Conservation (phyloP, 1,284 basidiomycete species). For the Agroathelia rolfsii region DNA sequence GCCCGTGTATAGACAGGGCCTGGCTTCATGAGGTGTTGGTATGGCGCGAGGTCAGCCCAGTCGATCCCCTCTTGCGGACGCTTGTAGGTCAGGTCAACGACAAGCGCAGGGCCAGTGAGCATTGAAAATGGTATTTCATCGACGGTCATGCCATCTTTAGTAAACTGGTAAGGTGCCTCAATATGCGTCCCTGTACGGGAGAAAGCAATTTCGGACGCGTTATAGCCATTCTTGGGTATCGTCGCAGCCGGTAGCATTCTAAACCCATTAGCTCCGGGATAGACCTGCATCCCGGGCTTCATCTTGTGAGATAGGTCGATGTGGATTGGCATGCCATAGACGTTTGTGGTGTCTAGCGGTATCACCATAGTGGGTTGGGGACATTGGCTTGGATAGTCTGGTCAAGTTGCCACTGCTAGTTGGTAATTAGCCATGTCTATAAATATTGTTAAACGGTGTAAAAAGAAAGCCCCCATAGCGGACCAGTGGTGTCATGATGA, state of each 20-base stretch:
- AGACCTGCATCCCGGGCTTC: slow-evolving; percentile 30
- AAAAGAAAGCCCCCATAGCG: too few relatives aligned
- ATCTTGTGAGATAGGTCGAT: slow-evolving; percentile 51
- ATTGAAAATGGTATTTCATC: slow-evolving; percentile 42
- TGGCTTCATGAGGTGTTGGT: slow-evolving; percentile 24
- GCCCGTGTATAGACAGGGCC: slow-evolving; percentile 42
- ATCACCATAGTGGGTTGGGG: too few relatives aligned
- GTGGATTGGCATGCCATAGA: too few relatives aligned
- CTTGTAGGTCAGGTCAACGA: slow-evolving; percentile 37
- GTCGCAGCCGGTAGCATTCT: slow-evolving; percentile 24
- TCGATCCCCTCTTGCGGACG: slow-evolving; percentile 33
- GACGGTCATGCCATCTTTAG: slow-evolving; percentile 40
- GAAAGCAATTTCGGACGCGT: slow-evolving; percentile 36
- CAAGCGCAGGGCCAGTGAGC: slow-evolving; percentile 40
- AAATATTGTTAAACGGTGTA: too few relatives aligned
- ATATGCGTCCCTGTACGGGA: slow-evolving; percentile 66
- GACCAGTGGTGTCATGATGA: too few relatives aligned
- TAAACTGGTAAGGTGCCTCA: slow-evolving; percentile 66
- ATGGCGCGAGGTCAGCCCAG: slow-evolving; percentile 38
- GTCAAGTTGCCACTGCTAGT: too few relatives aligned
- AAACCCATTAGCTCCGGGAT: slow-evolving; percentile 47
- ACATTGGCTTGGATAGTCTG: too few relatives aligned
- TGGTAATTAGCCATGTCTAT: too few relatives aligned
- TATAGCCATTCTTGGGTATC: slow-evolving; percentile 36
- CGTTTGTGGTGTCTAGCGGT: too few relatives aligned